Conservation (phyloP, 1,284 basidiomycete species). For the Heliocybe sulcata region DNA sequence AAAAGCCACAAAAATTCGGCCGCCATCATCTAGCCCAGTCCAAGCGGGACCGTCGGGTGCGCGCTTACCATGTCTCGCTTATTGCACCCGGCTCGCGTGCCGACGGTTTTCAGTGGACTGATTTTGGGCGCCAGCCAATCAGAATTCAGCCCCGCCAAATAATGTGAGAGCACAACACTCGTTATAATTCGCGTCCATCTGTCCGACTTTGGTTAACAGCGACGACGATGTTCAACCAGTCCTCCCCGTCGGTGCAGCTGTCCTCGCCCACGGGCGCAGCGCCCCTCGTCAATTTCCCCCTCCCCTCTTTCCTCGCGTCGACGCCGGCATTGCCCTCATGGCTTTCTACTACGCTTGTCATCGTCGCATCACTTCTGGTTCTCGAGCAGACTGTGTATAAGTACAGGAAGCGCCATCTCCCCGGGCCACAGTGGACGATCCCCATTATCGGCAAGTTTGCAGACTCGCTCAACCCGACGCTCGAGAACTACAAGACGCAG, state of each 20-base stretch:
- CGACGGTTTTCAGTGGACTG: background rate
- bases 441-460: conserved; percentile 92
- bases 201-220: background rate
- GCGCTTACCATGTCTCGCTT: too few species aligned
- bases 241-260: conserved; percentile 28
- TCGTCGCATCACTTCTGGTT: conserved; percentile 59
- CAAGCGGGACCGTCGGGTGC: too few species aligned
- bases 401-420: conserved; percentile 81
- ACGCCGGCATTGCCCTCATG: conserved; percentile 37
- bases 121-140: conserved; percentile 1
- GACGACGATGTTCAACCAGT: conserved; percentile 19
- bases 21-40: too few species aligned
- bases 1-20: too few species aligned
- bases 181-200: background rate
- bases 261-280: conserved; percentile 31
- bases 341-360: conserved; percentile 57
- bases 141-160: background rate
- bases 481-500: conserved; percentile 86
- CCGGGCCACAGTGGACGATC: conserved; percentile 87
- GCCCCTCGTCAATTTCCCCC: conserved; percentile 35
- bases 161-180: background rate
- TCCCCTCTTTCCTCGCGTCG: conserved; percentile 35
- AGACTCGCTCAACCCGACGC: conserved; percentile 81
- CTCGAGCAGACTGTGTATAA: conserved; percentile 84
- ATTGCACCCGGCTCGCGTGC: background rate